phyloP scores from a whole-genome alignment of 2,329 filamentous ascomycete species.

The Cercospora citrullina region DNA sequence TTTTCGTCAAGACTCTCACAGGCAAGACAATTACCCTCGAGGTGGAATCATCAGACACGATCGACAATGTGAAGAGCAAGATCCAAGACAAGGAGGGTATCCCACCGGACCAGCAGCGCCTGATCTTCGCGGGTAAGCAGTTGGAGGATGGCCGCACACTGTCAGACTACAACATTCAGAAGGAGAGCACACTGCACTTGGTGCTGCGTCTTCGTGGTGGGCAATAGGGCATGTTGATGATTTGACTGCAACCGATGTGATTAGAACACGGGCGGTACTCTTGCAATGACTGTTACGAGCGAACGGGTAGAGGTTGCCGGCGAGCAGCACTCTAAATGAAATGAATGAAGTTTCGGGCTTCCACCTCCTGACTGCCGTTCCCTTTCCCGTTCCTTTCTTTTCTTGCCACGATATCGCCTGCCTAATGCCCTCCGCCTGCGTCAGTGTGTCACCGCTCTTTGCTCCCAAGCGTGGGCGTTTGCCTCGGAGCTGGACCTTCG shows the following conservation, averaged over 20 bases:
- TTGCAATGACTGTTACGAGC: conserved; percentile 7
- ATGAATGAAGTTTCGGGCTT: background rate
- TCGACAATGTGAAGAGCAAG: conserved; percentile 99
- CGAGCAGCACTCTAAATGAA: conserved; percentile 8
- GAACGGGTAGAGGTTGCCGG: background rate
- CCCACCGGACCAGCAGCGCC: conserved; percentile 96
- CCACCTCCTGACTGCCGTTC: background rate
- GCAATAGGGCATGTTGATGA: conserved; percentile 63
- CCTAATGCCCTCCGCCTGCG: too few relatives aligned
- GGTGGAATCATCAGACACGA: conserved; percentile 99
- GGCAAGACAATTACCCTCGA: conserved; percentile 99
- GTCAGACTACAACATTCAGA: conserved; percentile 99
- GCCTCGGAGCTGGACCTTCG: background rate
- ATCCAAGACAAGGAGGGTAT: conserved; percentile 99
- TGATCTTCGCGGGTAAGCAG: conserved; percentile 99
- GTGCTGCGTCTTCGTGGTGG: conserved; percentile 98
- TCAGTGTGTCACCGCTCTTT: background rate
- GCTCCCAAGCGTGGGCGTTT: background rate
- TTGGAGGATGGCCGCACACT: conserved; percentile 99
- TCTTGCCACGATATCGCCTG: background rate
- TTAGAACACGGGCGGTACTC: background rate
- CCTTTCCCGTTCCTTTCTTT: background rate
- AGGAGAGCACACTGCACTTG: conserved; percentile 97
- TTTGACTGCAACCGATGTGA: background rate
- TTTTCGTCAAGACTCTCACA: conserved; percentile 78